Evolutionary conservation across 2,329 filamentous ascomycete genomes (phyloP).

Genomic region (Ophiocordyceps camponoti-saundersi): DNA sequence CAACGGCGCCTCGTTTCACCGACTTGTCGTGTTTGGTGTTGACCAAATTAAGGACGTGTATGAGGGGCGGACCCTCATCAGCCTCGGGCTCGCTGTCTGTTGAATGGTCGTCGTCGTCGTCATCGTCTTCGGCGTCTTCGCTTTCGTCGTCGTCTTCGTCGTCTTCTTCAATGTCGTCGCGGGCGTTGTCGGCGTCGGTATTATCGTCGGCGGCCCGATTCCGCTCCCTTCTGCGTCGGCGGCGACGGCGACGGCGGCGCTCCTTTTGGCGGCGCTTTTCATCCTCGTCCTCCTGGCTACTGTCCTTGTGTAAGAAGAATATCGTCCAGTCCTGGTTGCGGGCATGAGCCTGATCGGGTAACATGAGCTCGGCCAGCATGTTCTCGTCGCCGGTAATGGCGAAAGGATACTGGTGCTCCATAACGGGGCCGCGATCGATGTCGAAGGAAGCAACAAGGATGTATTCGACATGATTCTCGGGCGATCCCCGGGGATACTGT

Average conservation of each 20-base stretch:
- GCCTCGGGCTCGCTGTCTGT: constrained; percentile 48
- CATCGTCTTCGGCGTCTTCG: constrained; percentile 17
- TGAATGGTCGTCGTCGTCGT: constrained; percentile 35
- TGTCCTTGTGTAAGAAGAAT: constrained; percentile 96
- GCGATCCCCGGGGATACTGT: constrained; percentile 56
- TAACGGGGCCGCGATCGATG: constrained; percentile 86
- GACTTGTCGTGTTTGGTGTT: constrained; percentile 95
- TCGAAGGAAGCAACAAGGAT: constrained; percentile 96
- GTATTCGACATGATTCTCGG: constrained; percentile 94
- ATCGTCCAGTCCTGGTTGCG: constrained; percentile 97
- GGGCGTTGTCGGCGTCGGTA: constrained; percentile 27
- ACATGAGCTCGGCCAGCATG: constrained; percentile 95
- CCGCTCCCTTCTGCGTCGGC: constrained; percentile 28
- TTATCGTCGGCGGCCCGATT: constrained; percentile 32
- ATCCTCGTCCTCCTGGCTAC: constrained; percentile 66
- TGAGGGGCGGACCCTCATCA: constrained; percentile 73
- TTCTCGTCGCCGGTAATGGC: constrained; percentile 94
- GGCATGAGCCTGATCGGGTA: constrained; percentile 90
- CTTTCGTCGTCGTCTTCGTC: constrained; percentile 19
- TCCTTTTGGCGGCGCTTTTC: constrained; percentile 44
- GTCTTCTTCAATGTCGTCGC: constrained; percentile 23
- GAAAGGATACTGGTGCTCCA: constrained; percentile 95
- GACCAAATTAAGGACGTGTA: constrained; percentile 93
- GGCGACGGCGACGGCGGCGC: constrained; percentile 25
- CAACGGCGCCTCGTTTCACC: constrained; percentile 81